phyloP scores from a whole-genome alignment of 805 yeast genomes.

The Priceomyces medius region DNA sequence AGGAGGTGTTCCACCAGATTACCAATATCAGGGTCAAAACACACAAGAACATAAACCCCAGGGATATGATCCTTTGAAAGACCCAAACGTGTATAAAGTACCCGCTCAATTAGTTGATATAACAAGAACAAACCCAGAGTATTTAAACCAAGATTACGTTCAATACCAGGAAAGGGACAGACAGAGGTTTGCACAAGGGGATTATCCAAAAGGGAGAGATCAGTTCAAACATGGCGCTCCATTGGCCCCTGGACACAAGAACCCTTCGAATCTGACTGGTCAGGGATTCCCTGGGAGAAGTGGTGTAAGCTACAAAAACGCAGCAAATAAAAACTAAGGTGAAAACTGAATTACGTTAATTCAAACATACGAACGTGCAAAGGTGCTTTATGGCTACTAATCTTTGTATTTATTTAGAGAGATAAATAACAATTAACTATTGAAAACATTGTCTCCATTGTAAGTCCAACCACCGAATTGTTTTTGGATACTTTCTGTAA shows the following conservation, averaged over 20 bases:
- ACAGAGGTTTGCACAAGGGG: slow-evolving; percentile 30
- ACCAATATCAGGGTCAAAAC: slow-evolving; percentile 2
- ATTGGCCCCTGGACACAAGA: slow-evolving; percentile 24
- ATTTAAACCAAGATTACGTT: slow-evolving; percentile 37
- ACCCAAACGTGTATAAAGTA: slow-evolving; percentile 28
- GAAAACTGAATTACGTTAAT: neutral
- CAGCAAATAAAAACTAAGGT: slow-evolving; percentile 7
- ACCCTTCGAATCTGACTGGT: slow-evolving; percentile 19
- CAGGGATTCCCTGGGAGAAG: slow-evolving; percentile 39
- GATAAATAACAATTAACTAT: neutral
- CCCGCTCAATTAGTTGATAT: slow-evolving; percentile 38
- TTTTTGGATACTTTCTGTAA: slow-evolving; percentile 92
- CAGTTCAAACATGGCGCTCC: slow-evolving; percentile 35
- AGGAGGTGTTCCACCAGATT: slow-evolving; percentile 6
- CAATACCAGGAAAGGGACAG: slow-evolving; percentile 32
- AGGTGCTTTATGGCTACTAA: neutral
- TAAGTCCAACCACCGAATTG: slow-evolving; percentile 99
- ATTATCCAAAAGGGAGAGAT: slow-evolving; percentile 26
- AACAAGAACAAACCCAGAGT: slow-evolving; percentile 33
- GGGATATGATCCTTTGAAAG: slow-evolving; percentile 20
- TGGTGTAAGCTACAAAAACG: slow-evolving; percentile 36
- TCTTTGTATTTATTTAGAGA: neutral
- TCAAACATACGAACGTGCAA: neutral
- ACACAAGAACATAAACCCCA: neutral
- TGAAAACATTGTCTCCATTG: slow-evolving; percentile 55